Evolutionary conservation across 805 yeast species (phyloP).

Genomic region (Lipomyces sp.): DNA sequence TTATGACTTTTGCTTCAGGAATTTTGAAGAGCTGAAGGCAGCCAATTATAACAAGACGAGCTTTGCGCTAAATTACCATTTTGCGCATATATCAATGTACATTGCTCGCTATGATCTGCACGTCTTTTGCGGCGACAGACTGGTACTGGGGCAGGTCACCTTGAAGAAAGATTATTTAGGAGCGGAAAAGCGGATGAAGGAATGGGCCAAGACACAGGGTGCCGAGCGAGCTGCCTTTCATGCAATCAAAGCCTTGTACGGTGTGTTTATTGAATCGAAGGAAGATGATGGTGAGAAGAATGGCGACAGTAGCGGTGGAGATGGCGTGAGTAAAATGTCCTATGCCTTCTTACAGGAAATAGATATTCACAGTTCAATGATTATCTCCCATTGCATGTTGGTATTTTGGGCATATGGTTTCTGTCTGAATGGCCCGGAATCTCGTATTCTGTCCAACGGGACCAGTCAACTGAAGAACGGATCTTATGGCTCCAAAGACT

Average conservation of each 20-base stretch:
- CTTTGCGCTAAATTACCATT: conserved; percentile 13
- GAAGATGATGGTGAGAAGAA: too few species aligned
- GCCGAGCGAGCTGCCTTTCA: conserved; percentile 59
- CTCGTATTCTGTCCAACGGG: conserved; percentile 29
- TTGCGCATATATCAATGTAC: conserved; percentile 49
- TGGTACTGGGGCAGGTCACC: conserved; percentile 72
- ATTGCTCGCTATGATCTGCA: conserved; percentile 78
- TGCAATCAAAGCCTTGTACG: conserved; percentile 47
- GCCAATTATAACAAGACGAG: neutral
- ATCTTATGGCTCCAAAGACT: conserved; percentile 19
- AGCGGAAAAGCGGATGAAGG: conserved; percentile 55
- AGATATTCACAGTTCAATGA: conserved; percentile 41
- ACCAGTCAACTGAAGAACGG: neutral
- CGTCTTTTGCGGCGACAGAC: conserved; percentile 79
- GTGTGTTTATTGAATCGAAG: conserved; percentile 21
- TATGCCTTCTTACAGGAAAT: conserved; percentile 39
- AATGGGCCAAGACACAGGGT: conserved; percentile 55
- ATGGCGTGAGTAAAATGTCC: conserved; percentile 27
- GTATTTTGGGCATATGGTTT: conserved; percentile 47
- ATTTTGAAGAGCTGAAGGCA: conserved; percentile 16
- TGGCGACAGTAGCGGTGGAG: too few species aligned
- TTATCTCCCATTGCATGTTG: conserved; percentile 41
- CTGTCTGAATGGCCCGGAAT: conserved; percentile 44
- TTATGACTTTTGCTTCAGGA: conserved; percentile 67
- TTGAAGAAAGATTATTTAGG: conserved; percentile 55